phyloP scores from a whole-genome alignment of 495 filamentous ascomycete species.

The Daldinia loculata region DNA sequence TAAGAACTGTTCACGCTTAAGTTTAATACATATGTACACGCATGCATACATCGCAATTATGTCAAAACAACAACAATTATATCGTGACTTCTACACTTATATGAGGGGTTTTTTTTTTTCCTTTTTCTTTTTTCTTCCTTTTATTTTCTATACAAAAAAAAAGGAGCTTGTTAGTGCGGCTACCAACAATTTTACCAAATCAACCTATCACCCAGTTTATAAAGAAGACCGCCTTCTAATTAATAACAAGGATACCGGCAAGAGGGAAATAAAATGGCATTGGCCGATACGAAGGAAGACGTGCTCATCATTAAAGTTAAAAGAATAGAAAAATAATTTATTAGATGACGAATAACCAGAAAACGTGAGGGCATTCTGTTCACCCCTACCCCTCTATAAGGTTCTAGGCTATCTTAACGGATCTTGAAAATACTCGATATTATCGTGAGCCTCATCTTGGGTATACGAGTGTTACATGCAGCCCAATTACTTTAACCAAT shows the following conservation, averaged over 20 bases:
- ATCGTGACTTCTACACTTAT: neutral
- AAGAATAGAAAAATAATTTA: neutral
- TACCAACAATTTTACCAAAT: no score
- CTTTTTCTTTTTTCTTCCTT: no score
- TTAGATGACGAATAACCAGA: neutral
- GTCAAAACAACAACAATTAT: neutral
- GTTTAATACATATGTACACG: no score
- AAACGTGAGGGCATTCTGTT: neutral
- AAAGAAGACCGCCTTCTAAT: no score
- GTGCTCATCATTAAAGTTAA: neutral
- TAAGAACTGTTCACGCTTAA: neutral
- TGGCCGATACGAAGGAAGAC: neutral
- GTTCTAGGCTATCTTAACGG: neutral
- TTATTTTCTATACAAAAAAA: no score
- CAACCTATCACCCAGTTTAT: no score
- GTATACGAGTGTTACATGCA: neutral
- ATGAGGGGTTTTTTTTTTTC: neutral
- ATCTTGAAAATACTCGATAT: neutral
- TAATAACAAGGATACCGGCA: neutral
- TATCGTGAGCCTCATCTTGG: neutral
- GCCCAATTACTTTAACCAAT: neutral
- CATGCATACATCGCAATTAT: neutral
- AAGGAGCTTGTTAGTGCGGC: no score
- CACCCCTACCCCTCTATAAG: neutral
- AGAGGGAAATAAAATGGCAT: neutral